These are phyloP conservation scores for Cylindrodendrum hubeiense DNA, from an alignment of 2,329 filamentous ascomycete genomes.

Conservation along the genomic window DNA sequence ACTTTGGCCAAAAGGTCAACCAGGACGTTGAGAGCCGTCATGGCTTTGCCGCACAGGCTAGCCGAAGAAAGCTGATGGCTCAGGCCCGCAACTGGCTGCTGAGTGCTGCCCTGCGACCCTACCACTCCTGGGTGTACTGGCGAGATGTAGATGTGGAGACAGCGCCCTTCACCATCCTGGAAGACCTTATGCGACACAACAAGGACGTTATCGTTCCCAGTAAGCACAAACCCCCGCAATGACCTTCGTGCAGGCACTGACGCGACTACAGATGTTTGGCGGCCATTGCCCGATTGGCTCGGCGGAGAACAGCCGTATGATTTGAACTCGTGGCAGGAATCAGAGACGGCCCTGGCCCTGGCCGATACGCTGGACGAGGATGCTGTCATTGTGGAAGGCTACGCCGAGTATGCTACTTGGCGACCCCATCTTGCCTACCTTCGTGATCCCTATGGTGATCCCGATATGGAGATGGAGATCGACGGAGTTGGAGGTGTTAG, in stretches of 20 bases:
- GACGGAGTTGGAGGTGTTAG: slow-evolving; percentile 98
- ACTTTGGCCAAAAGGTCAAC: slow-evolving; percentile 97
- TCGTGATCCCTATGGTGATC: slow-evolving; percentile 95
- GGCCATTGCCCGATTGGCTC: slow-evolving; percentile 98
- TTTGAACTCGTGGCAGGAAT: slow-evolving; percentile 99
- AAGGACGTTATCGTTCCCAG: slow-evolving; percentile 99
- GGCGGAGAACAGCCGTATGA: slow-evolving; percentile 99
- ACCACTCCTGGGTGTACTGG: slow-evolving; percentile 99
- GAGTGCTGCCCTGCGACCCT: slow-evolving; percentile 91
- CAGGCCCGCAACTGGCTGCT: slow-evolving; percentile 97
- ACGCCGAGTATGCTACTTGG: slow-evolving; percentile 99
- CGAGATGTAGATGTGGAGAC: slow-evolving; percentile 98
- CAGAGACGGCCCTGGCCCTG: slow-evolving; percentile 92
- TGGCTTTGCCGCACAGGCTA: slow-evolving; percentile 95
- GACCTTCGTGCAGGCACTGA: slow-evolving; percentile 37
- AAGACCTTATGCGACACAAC: slow-evolving; percentile 98
- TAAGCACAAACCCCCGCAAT: slow-evolving; percentile 63
- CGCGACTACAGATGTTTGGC: slow-evolving; percentile 84
- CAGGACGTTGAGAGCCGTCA: slow-evolving; percentile 98
- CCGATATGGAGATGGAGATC: slow-evolving; percentile 99
- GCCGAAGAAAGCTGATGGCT: slow-evolving; percentile 95
- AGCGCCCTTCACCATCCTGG: slow-evolving; percentile 94
- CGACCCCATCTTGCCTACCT: slow-evolving; percentile 96
- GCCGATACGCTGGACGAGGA: slow-evolving; percentile 97
- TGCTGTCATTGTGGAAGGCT: slow-evolving; percentile 98